These are phyloP conservation scores for Stagonosporopsis chrysanthemi DNA, from an alignment of 2,329 filamentous ascomycete genomes.

Conservation along the genomic window DNA sequence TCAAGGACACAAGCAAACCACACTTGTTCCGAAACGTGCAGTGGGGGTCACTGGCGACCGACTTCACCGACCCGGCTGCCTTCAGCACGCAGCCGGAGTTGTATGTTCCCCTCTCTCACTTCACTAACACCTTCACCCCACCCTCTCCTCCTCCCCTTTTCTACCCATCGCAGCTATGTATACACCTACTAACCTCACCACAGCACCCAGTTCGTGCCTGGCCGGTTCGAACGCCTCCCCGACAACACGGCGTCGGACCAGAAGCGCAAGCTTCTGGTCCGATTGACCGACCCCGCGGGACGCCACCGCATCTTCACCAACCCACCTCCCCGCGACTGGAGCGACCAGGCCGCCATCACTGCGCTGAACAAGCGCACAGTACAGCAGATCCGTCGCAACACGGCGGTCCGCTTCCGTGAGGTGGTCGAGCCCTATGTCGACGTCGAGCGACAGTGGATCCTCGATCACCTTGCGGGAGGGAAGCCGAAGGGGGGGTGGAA, in stretches of 20 bases:
- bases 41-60: slow-evolving; percentile 31
- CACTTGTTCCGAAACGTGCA: slow-evolving; percentile 38
- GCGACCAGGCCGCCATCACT: slow-evolving; percentile 34
- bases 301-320: slow-evolving; percentile 36
- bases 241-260: slow-evolving; percentile 35
- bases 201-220: slow-evolving; percentile 36
- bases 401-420: slow-evolving; percentile 32
- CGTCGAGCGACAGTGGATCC: slow-evolving; percentile 37
- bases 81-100: slow-evolving; percentile 31
- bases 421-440: slow-evolving; percentile 32
- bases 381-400: slow-evolving; percentile 44
- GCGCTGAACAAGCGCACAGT: slow-evolving; percentile 41
- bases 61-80: slow-evolving; percentile 17
- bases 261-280: slow-evolving; percentile 38
- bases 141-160: neutral
- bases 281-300: slow-evolving; percentile 31
- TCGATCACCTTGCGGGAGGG: slow-evolving; percentile 25
- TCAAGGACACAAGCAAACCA: slow-evolving; percentile 28
- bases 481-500: slow-evolving; percentile 37
- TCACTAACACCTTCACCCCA: neutral
- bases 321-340: slow-evolving; percentile 40
- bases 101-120: neutral
- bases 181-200: neutral
- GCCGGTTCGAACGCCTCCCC: slow-evolving; percentile 36
- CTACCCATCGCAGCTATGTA: neutral